Base-by-base conservation (phyloP, 176 grass and related monocot genomes). In the Luzula sylvatica region DNA sequence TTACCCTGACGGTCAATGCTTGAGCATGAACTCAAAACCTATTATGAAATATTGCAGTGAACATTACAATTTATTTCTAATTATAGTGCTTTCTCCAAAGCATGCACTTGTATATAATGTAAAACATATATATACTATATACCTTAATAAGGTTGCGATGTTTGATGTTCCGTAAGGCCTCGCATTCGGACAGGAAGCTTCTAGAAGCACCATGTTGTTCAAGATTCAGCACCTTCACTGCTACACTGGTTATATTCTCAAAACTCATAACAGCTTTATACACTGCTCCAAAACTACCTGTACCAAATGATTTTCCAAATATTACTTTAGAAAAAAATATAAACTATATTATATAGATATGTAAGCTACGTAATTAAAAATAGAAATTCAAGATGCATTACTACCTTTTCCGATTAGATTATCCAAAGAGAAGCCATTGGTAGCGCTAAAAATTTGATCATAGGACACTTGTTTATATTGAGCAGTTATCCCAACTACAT, bases 151-250 rank as follows among this genome's bases (percentile, higher is more conserved):
- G 78, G 61, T 87, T 87, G 13, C 69, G 58, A 18, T 87, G 78
- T 13, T 73, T 66, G 27, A 75, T 61, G 20, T 55, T 82, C 41
- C 54, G 65, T 46, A 87, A 48, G 14, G 65, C 65, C 55, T 67
- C 18, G 8, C 83, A 78, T 82, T 87, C 83, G 25, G 73, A 67
- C 25, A 68, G n/a, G 49, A 78, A 87, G 62, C 77, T 87, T 55
- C 11, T 77, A 28, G 55, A 63, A n/a, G 69, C 69, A 8, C 69
- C 58, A 60, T 51, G 28, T 50, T 73, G 75, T 15, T 56, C 50
- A 38, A 87, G 73, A 48, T 87, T 43, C 23, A 82, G 59, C 49
- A 78, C 77, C 53, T 87, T 87, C 20, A 87, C 65, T 0, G 53
- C 73, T 50, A 87, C 68, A 42, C 50, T 49, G 14, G 25, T 39